Conservation (phyloP, 2,329 filamentous ascomycete species). For the Fusarium tupiense region DNA sequence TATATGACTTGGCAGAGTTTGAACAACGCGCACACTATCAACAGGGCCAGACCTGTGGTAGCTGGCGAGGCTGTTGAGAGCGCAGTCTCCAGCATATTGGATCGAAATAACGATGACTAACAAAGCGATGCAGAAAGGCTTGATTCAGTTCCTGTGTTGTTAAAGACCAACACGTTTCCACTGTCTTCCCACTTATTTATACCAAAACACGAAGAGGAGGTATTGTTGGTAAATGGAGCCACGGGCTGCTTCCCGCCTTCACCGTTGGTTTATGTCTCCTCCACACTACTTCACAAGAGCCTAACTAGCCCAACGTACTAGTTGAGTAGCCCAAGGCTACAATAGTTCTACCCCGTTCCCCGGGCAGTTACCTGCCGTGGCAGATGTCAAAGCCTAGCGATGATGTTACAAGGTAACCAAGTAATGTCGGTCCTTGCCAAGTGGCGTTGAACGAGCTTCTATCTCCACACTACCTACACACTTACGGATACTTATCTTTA, state of each 20-base stretch:
- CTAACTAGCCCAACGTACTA: too few relatives aligned
- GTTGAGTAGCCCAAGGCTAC: too few relatives aligned
- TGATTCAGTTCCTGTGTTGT: background rate
- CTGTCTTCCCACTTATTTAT: background rate
- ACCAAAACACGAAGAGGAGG: background rate
- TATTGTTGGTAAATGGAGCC: background rate
- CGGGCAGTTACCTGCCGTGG: too few relatives aligned
- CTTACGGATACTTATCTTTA: too few relatives aligned
- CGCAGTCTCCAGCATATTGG: background rate
- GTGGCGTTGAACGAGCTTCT: too few relatives aligned
- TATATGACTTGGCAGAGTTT: background rate
- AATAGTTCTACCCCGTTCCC: too few relatives aligned
- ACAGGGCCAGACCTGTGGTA: background rate
- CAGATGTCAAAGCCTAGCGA: too few relatives aligned
- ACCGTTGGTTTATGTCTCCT: too few relatives aligned
- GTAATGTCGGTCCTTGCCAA: too few relatives aligned
- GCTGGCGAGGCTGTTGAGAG: background rate
- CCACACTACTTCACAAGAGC: too few relatives aligned
- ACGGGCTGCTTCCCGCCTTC: background rate
- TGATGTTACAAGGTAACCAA: too few relatives aligned
- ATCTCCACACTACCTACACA: too few relatives aligned
- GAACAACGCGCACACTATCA: background rate
- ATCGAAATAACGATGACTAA: background rate
- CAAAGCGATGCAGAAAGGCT: fast-evolving
- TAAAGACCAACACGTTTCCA: background rate